These are phyloP conservation scores for Kuraishia hungarica DNA, from an alignment of 805 yeast species.

Conservation along the genomic window DNA sequence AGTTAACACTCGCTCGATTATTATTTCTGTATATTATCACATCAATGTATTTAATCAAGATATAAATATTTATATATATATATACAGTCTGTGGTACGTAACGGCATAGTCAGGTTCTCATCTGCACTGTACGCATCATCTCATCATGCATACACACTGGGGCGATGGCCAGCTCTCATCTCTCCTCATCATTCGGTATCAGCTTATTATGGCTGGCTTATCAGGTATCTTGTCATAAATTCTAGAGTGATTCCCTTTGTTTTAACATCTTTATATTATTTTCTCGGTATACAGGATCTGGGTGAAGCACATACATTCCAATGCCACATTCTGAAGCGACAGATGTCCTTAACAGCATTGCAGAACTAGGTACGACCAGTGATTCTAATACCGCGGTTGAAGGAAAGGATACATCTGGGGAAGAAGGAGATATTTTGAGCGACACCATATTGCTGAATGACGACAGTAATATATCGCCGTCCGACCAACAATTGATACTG, in stretches of 20 bases:
- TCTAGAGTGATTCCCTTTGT: neutral
- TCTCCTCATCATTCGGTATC: no score
- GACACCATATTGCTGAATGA: neutral
- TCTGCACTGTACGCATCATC: no score
- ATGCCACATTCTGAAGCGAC: neutral
- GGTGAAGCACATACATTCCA: neutral
- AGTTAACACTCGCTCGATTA: neutral
- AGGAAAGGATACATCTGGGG: neutral
- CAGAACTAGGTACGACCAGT: neutral
- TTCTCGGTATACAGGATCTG: neutral
- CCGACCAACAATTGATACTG: slow-evolving; percentile 1
- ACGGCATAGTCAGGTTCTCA: no score
- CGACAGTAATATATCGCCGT: neutral
- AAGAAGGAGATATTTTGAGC: neutral
- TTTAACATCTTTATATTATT: no score
- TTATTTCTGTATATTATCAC: neutral
- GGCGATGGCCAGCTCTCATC: no score
- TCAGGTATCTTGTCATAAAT: neutral
- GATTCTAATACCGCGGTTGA: neutral
- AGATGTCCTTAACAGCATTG: neutral
- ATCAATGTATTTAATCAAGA: neutral
- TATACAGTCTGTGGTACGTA: no score
- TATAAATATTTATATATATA: neutral
- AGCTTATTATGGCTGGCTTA: neutral
- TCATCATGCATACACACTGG: no score